Percentiles rank a stretch among this genome's conserved stretches.
These are phyloP conservation scores for Pelargonium myrrhifolium DNA, from an alignment of 441 rosid genomes.

Conservation along the genomic window DNA sequence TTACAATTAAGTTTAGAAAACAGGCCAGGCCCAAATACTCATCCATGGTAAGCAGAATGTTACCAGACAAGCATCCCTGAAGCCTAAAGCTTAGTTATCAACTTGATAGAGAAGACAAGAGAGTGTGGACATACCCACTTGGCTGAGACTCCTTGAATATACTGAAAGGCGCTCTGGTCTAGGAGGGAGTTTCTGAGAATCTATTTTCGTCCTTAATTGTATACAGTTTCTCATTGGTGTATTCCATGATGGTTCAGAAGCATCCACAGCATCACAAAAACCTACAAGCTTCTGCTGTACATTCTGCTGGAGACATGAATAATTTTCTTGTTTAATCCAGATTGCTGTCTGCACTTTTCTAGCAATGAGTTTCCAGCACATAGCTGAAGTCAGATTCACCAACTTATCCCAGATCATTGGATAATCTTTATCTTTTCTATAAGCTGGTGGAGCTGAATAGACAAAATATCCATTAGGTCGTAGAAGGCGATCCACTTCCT, in stretches of 20 bases:
- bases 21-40: neutral
- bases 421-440: constrained; percentile 67
- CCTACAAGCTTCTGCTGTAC: constrained; percentile 46
- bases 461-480: constrained; percentile 78
- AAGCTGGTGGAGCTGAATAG: constrained; percentile 91
- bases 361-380: constrained; percentile 96
- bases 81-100: neutral
- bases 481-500: constrained; percentile 76
- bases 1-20: neutral
- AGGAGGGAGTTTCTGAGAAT: constrained; percentile 43
- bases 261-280: constrained; percentile 51
- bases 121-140: constrained; percentile 38
- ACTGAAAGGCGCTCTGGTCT: constrained; percentile 54
- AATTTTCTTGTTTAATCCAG: constrained; percentile 66
- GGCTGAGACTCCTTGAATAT: constrained; percentile 50
- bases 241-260: constrained; percentile 64
- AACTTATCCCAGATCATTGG: constrained; percentile 76
- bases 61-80: neutral
- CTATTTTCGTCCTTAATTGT: constrained; percentile 27
- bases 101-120: neutral
- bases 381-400: constrained; percentile 57
- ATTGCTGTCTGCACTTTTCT: constrained; percentile 80
- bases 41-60: neutral
- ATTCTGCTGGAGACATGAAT: constrained; percentile 52
- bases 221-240: constrained; percentile 60